These are phyloP conservation scores for Phytophthora palmivora DNA, from an alignment of 352 stramenopile genomes.

Conservation along the genomic window DNA sequence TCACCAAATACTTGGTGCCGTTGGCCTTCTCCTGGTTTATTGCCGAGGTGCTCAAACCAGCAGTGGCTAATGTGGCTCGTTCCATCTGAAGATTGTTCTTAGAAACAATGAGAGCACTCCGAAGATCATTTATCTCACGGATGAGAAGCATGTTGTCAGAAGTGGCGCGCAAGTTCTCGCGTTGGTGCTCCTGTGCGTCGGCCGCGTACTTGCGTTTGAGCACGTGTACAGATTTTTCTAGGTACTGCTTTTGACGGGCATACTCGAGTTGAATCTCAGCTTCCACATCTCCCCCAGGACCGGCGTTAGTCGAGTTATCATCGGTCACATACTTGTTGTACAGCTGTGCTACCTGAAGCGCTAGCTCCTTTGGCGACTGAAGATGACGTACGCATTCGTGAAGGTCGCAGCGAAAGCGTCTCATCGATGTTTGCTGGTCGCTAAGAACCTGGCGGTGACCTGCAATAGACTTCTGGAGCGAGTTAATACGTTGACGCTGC, in stretches of 20 bases:
- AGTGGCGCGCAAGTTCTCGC: constrained; percentile 66
- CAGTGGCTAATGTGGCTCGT: constrained; percentile 48
- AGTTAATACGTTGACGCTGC: constrained; percentile 85
- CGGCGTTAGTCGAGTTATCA: constrained; percentile 12
- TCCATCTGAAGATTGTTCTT: constrained; percentile 89
- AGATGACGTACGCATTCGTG: constrained; percentile 80
- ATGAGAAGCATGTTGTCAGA: constrained; percentile 93
- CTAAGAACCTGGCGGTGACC: constrained; percentile 60
- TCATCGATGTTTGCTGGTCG: constrained; percentile 72
- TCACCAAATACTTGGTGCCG: constrained; percentile 23
- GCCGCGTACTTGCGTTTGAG: constrained; percentile 90
- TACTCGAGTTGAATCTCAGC: constrained; percentile 88
- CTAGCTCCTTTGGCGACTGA: constrained; percentile 81
- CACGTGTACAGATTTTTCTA: constrained; percentile 92
- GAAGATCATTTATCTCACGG: constrained; percentile 93
- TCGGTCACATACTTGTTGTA: constrained; percentile 81
- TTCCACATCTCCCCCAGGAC: constrained; percentile 59
- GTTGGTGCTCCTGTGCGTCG: constrained; percentile 71
- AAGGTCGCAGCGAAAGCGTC: constrained; percentile 87
- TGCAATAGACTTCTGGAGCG: constrained; percentile 85
- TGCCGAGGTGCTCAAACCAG: constrained; percentile 22
- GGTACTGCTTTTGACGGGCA: constrained; percentile 91
- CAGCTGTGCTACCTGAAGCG: constrained; percentile 72
- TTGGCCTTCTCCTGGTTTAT: constrained; percentile 36
- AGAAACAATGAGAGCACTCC: constrained; percentile 67